Conservation (phyloP, 2,329 filamentous ascomycete genomes). For the Fusarium torulosum region DNA sequence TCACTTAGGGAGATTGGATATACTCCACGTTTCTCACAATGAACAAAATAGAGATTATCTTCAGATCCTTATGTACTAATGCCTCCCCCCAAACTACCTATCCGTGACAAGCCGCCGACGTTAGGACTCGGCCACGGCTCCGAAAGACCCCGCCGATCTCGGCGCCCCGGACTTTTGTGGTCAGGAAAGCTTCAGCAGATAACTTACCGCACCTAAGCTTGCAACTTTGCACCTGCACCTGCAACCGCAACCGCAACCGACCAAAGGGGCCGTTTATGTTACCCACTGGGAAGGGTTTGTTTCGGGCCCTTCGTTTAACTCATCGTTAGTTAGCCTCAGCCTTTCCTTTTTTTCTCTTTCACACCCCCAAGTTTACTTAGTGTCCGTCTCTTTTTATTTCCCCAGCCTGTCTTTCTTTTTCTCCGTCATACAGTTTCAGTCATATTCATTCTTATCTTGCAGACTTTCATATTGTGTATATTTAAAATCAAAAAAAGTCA, state of each 20-base stretch:
- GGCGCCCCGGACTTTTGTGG: constrained; percentile 14
- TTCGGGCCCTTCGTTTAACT: constrained; percentile 10
- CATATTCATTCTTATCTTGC: neutral
- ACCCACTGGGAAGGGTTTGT: constrained; percentile 23
- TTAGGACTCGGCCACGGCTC: constrained; percentile 26
- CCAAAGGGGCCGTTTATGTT: neutral
- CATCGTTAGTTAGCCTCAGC: constrained; percentile 1
- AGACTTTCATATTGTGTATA: neutral
- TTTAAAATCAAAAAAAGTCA: neutral
- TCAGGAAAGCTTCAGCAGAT: constrained; percentile 9
- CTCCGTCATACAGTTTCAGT: constrained; percentile 5
- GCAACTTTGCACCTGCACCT: too few relatives aligned
- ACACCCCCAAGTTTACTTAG: neutral
- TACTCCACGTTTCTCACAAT: neutral
- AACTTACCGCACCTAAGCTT: constrained; percentile 2
- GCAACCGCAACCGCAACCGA: too few relatives aligned
- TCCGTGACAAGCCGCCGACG: constrained; percentile 29
- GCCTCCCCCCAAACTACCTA: constrained; percentile 1
- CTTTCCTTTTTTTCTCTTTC: constrained; percentile 3
- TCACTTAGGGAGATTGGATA: neutral
- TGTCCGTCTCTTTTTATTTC: neutral
- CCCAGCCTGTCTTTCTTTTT: constrained; percentile 4
- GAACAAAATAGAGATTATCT: neutral
- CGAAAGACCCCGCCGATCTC: constrained; percentile 34
- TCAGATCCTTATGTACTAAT: neutral